Percentiles rank a stretch among this genome's conserved stretches.
Conservation (phyloP, 441 rosid species). For the Populus hybrid region DNA sequence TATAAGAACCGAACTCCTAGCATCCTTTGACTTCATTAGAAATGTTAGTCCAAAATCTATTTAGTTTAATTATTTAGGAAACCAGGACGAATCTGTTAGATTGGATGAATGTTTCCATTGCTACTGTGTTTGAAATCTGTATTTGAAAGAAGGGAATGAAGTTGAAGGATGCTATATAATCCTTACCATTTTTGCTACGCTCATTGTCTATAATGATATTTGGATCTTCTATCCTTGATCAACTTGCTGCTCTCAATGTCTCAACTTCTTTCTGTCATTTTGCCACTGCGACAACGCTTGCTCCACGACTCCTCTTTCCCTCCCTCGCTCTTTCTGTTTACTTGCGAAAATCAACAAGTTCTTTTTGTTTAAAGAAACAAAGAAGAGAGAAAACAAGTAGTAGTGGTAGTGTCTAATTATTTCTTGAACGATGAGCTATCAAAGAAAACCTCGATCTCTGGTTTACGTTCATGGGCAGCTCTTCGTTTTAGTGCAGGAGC, state of each 20-base stretch:
- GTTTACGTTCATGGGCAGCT: conserved; percentile 49
- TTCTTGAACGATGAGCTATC: conserved; percentile 46
- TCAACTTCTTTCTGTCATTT: too few relatives aligned
- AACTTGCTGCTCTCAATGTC: not conserved
- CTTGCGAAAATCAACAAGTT: not conserved
- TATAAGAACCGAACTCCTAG: conserved; percentile 7
- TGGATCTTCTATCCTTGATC: not conserved
- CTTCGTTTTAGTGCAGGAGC: conserved; percentile 54
- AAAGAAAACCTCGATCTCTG: conserved; percentile 52
- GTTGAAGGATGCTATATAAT: conserved; percentile 1
- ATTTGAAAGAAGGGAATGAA: not conserved
- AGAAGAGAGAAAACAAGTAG: not conserved
- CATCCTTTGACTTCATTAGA: conserved; percentile 13
- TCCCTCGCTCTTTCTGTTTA: not conserved
- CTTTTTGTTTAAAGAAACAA: not conserved
- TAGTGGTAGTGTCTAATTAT: conserved; percentile 38
- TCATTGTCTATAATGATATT: not conserved
- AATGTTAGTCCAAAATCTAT: not conserved
- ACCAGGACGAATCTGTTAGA: not conserved
- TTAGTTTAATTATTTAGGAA: not conserved
- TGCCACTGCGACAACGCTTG: not conserved
- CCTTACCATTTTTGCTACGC: not conserved
- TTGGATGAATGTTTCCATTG: conserved; percentile 1
- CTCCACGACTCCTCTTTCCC: not conserved
- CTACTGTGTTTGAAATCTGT: not conserved